phyloP scores from a whole-genome alignment of 2,329 filamentous ascomycete species.

The Neurospora sp. region DNA sequence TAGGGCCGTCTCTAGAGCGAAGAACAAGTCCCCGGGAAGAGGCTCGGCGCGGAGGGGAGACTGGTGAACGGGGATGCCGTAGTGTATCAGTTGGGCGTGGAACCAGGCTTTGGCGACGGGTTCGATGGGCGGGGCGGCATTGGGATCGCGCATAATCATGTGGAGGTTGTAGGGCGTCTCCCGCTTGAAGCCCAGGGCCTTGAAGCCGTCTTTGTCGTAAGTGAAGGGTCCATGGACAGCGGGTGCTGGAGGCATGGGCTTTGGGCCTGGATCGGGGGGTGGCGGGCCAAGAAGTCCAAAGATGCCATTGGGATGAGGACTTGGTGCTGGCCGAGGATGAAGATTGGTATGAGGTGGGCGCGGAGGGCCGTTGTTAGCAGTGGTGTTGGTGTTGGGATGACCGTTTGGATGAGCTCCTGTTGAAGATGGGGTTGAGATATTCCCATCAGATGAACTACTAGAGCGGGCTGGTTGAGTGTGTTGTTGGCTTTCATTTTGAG shows the following conservation, averaged over 20 bases:
- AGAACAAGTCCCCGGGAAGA: background rate
- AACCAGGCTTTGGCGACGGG: background rate
- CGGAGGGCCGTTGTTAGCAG: background rate
- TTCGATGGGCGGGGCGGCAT: background rate
- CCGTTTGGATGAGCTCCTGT: background rate
- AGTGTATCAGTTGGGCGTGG: background rate
- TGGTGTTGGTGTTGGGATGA: background rate
- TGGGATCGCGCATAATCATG: background rate
- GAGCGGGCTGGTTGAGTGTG: background rate
- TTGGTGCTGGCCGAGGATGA: background rate
- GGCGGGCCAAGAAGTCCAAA: background rate
- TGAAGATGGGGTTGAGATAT: background rate
- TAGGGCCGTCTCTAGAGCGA: background rate
- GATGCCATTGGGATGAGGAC: background rate
- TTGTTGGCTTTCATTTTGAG: background rate
- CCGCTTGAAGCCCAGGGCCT: background rate
- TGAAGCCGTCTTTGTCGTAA: background rate
- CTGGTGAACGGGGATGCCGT: background rate
- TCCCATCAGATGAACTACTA: background rate
- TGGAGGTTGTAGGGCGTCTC: background rate
- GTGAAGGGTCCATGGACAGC: background rate
- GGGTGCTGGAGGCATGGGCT: background rate
- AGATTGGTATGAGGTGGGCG: background rate
- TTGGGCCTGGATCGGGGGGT: background rate
- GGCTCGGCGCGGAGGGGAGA: background rate